Evolutionary conservation across 306 rosid species (phyloP).

Genomic region (Dryas octopetala): DNA sequence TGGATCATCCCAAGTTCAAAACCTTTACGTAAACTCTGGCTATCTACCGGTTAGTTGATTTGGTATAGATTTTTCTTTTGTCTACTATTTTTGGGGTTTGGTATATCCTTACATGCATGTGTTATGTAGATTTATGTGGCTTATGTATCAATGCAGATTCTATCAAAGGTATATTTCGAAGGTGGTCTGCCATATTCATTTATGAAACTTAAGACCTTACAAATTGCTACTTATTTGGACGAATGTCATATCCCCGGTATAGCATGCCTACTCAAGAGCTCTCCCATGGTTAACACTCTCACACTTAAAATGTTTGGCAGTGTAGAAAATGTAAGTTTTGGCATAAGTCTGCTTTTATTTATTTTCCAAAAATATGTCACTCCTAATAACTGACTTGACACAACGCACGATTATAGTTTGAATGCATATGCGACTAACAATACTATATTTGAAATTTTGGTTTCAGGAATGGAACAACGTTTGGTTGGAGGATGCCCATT

Average conservation of each 20-base stretch:
- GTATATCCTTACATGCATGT: not conserved
- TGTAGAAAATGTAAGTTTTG: not conserved
- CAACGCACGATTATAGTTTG: too few species aligned
- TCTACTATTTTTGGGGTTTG: not conserved
- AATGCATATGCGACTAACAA: not conserved
- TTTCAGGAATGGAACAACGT: not conserved
- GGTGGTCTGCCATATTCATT: not conserved
- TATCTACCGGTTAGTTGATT: not conserved
- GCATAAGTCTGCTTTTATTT: not conserved
- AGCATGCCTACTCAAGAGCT: slow-evolving; percentile 2
- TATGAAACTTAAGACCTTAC: not conserved
- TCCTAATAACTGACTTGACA: too few species aligned
- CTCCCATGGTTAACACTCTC: not conserved
- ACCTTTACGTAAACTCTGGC: not conserved
- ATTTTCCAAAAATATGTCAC: too few species aligned
- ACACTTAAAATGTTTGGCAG: not conserved
- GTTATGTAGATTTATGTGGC: not conserved
- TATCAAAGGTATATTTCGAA: not conserved
- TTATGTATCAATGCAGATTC: not conserved
- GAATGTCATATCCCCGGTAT: not conserved
- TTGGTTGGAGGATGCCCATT: not conserved
- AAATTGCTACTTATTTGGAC: not conserved
- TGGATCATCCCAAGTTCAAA: slow-evolving; percentile 1
- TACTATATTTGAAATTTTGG: not conserved
- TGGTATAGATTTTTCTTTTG: not conserved